phyloP scores from a whole-genome alignment of 345 rosid genomes.

The Salix udensis region DNA sequence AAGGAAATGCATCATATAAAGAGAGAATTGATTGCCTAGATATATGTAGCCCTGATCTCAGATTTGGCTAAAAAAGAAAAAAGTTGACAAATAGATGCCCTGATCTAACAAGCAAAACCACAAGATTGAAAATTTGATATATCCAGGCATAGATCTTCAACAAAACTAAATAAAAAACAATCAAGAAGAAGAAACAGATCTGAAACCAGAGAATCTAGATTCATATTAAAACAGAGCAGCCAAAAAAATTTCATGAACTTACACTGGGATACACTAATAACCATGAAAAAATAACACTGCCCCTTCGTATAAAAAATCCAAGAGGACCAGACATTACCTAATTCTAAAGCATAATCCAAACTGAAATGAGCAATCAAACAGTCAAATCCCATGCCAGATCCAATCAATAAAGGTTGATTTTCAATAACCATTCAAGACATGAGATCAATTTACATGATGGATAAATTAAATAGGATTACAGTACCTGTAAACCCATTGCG shows the following conservation, averaged over 20 bases:
- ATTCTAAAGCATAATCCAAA: not conserved
- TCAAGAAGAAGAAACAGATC: not conserved
- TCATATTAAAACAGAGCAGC: not conserved
- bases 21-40: not conserved
- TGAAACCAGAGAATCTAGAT: not conserved
- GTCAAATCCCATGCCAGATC: not conserved
- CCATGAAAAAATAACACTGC: not conserved
- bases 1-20: not conserved
- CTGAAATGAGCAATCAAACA: not conserved
- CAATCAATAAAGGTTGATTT: not conserved
- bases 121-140: no score
- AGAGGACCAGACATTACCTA: not conserved
- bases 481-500: not conserved
- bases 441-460: not conserved
- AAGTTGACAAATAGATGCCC: no score
- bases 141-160: not conserved
- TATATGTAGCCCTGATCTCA: not conserved
- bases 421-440: not conserved
- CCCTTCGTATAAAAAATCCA: not conserved
- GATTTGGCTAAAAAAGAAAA: not conserved
- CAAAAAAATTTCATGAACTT: not conserved
- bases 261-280: not conserved
- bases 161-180: not conserved
- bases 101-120: no score
- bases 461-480: not conserved